Conservation (phyloP, 2,329 filamentous ascomycete species). For the Orbilia quercus region DNA sequence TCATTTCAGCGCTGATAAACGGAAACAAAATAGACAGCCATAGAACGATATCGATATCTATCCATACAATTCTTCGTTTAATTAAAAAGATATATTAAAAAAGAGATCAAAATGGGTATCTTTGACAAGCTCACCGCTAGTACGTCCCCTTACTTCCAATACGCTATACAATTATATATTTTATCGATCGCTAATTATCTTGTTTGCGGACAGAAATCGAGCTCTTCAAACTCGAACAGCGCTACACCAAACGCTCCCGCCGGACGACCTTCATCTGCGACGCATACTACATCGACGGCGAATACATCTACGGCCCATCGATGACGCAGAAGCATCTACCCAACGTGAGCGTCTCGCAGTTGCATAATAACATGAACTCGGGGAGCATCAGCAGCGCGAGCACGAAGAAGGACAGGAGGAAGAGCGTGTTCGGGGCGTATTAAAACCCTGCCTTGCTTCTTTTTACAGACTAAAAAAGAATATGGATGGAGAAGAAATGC, state of each 20-base stretch:
- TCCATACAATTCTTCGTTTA: constrained; percentile 17
- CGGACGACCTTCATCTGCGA: constrained; percentile 89
- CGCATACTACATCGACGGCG: constrained; percentile 92
- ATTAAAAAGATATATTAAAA: constrained; percentile 29
- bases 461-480: no score
- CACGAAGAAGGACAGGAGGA: constrained; percentile 45
- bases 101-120: constrained; percentile 67
- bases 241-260: constrained; percentile 90
- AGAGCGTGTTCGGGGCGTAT: constrained; percentile 53
- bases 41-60: constrained; percentile 37
- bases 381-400: constrained; percentile 50
- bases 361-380: constrained; percentile 25
- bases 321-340: constrained; percentile 49
- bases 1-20: constrained; percentile 8
- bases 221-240: constrained; percentile 93
- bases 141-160: constrained; percentile 61
- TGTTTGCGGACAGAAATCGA: constrained; percentile 56
- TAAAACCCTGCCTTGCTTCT: no score
- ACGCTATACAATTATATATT: neutral
- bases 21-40: constrained; percentile 40
- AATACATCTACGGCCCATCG: constrained; percentile 79
- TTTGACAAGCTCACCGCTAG: constrained; percentile 68
- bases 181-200: constrained; percentile 28
- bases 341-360: constrained; percentile 38
- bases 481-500: constrained; percentile 6